Base-by-base conservation (phyloP, 148 eudicot species). In the Diospyros kaki region DNA sequence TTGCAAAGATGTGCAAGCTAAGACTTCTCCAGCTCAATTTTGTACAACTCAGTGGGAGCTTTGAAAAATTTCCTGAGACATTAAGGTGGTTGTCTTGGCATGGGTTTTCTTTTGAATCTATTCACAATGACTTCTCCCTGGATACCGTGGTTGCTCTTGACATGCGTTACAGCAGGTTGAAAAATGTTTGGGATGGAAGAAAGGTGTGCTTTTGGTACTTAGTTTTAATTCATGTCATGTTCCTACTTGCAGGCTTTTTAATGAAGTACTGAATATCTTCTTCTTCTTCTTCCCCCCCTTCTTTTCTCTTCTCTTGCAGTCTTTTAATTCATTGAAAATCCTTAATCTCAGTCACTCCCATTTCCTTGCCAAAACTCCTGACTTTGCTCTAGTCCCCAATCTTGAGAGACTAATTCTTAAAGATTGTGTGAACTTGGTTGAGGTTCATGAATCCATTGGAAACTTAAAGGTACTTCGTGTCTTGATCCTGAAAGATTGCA, bases 71-170 rank as follows among this genome's bases (percentile, higher is more conserved):
- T 40, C 64, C 71, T 51, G 50, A 53, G 3, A 2, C 7, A 14
- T 18, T 77, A 28, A 61, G 44, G n/a, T 71, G 70, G 75, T 56
- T 77, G 58, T n/a, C 40, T 54, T 71, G 75, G 80, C 70, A 42
- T 71, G 70, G 75, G 39, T 71, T 71, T 38, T 59, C 75, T 8
- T 17, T 13, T 4, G 18, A 17, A 63, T 63, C 14, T 7, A 10
- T 77, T 2, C 75, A 69, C 0, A 54, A 3, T 4, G 17, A 54
- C 39, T 73, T 78, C 39, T 46, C 51, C 12, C 1, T 66, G 42
- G 72, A 65, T 63, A 71, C 38, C 18, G 40, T 72, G 17, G 76
- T 78, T 63, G 56, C 38, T 41, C 67, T 78, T 59, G 75, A 72
- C 17, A 41, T 78, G 72, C 43, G 15, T 13, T 1, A 64, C 39